Evolutionary conservation across 768 basidiomycete species (phyloP), one percentile per base, ranked within the genome.

Genomic region (Imleria badia): DNA sequence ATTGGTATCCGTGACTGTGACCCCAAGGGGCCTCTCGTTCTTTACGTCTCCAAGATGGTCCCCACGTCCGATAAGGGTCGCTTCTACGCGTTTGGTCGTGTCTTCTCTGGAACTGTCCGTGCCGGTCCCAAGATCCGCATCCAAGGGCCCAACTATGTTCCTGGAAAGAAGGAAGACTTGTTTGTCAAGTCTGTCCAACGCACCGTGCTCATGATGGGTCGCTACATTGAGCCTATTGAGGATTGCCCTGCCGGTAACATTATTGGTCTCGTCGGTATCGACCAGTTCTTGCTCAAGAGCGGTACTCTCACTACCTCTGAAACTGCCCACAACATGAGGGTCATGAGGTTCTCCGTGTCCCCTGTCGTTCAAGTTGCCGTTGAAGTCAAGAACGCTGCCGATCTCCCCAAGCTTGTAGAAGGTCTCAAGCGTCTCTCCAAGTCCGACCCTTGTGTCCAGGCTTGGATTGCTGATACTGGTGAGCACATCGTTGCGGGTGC

Each of bases 21-120:
- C 77, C 89, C 97, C 72, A 88, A 86, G 42, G 97, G 87, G 48
- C 97, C 97, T 60, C 89, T 99, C 59, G 94, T 98, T 70, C 84
- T 96, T 60, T 99, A 99, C 77, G 81, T 99, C 77, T 98, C 97
- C 63, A 98, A 98, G 86, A 98, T 99, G 97, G 97, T 98, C 66
- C 97, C 97, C 59, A 98, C 97, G 39, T 97, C 97, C 64, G 97
- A 99, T 76, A 98, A 98, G 79, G 97, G 97, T 68, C 94, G 97
- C 57, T 99, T 98, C 90, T 98, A 98, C 76, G 97, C 97, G 58
- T 99, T 99, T 75, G 97, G 97, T 76, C 97, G 97, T 83, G 88
- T 99, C 79, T 99, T 99, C 84, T 91, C 97, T 60, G 97, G 97
- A 69, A 98, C 94, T 58, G 94, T 98, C 69, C 87, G 84, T 63